Evolutionary conservation across 768 basidiomycete genomes (phyloP), one percentile per base, ranked within the genome.

Genomic region (Serendipita indica): DNA sequence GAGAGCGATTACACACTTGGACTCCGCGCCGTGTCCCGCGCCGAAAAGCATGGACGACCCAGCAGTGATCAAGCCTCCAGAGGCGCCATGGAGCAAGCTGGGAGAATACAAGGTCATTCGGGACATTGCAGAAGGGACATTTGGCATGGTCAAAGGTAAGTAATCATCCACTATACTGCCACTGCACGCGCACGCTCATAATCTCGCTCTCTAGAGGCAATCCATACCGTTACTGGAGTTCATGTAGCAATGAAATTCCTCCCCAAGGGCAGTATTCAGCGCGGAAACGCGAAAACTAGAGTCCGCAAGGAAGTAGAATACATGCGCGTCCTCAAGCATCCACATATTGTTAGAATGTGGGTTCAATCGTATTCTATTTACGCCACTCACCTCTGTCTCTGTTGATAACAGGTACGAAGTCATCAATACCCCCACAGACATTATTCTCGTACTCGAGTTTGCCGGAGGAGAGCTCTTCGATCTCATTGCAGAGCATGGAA

Each of bases 111-210:
- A 80, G 39, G 81, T 98, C 60, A 79, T 84, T 58, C 72, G 80
- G 60, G 91, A 93, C 63, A 86, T 97, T 60, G 94, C 93, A 18
- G 91, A 93, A 63, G 96, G 96, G 2, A 94, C 90, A 10, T 99
- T 98, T 74, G 96, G 94, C 58, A 97, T 96, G 73, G 96, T 99
- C 69, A 98, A 97, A 78, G 89, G 94, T 96, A 71, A 70, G 90
- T 81, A 22, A 20, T 16, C 22, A 3, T 30, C 33, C 30, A 28
- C 27, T 43, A 18, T n/a, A 43, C 27, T n/a, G 18, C n/a, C 22
- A 22, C 20, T 28, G 49, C 20, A 16, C 16, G n/a, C n/a, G 4
- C 49, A 54, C 4, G 49, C 25, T 20, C 32, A 22, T n/a, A 54
- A 12, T 54, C 49, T 33, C 41, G 41, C 28, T 32, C 28, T 39